A percentile compares a stretch with the other conserved stretches of the same genome.
Conservation (phyloP, 2,329 filamentous ascomycete genomes). For the Pseudopithomyces maydicus region DNA sequence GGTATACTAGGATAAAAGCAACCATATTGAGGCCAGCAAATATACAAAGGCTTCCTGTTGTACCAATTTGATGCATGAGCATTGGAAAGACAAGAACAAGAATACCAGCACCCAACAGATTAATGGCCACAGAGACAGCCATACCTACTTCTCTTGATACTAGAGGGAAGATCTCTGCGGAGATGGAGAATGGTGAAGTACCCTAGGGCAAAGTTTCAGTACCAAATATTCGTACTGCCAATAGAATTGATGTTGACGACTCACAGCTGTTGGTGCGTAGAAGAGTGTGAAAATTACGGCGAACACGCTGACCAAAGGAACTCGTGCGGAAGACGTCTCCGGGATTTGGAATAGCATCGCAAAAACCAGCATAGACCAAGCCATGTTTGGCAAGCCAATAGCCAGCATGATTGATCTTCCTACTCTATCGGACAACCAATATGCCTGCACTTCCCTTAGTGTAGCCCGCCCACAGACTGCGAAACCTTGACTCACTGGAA, state of each 20-base stretch:
- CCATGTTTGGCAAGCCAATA: constrained; percentile 27
- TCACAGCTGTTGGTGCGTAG: constrained; percentile 25
- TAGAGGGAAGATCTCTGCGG: constrained; percentile 27
- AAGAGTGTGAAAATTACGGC: constrained; percentile 23
- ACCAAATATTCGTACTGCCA: background rate
- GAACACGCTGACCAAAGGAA: constrained; percentile 20
- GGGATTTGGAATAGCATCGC: constrained; percentile 23
- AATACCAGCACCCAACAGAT: constrained; percentile 45
- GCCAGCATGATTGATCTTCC: constrained; percentile 26
- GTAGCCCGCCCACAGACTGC: background rate
- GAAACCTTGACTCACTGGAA: constrained; percentile 1
- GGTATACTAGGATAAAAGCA: constrained; percentile 32
- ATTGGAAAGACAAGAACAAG: constrained; percentile 45
- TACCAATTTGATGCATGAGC: constrained; percentile 35
- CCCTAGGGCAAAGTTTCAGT: background rate
- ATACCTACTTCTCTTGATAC: constrained; percentile 29
- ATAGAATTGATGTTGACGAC: background rate
- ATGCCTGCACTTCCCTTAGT: constrained; percentile 10
- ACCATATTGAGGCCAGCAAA: constrained; percentile 40
- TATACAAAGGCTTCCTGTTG: constrained; percentile 41
- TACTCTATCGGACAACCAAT: constrained; percentile 24
- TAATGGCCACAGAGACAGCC: constrained; percentile 45
- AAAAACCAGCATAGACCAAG: constrained; percentile 28
- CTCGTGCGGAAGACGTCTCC: constrained; percentile 8
- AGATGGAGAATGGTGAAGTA: constrained; percentile 28